Evolutionary conservation across 306 rosid genomes (phyloP), one percentile per base, ranked within the genome.

Genomic region (Luffa acutangula): DNA sequence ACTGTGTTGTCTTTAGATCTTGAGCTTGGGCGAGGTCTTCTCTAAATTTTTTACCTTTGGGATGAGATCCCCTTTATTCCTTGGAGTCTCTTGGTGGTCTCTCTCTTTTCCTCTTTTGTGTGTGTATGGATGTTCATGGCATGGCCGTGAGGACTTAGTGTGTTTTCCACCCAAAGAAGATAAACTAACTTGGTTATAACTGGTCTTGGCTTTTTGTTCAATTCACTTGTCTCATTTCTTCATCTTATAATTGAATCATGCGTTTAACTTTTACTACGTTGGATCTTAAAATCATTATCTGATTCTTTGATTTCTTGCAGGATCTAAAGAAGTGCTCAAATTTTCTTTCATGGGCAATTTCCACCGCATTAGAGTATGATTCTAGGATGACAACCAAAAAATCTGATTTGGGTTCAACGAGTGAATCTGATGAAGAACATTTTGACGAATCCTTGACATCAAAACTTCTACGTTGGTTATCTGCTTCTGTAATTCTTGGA

Each of bases 401-500:
- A 58, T 66, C 85, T 85, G 85, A 17, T 49, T 78, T 69, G 21
- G 13, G 75, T 84, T 78, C 80, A 53, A 17, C 67, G 42, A 81
- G 52, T 69, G 71, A 84, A 77, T 80, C 60, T 21, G 75, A 78
- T 73, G 91, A 86, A 48, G 81, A 82, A 64, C 83, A 82, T 54
- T 64, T 7, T 1, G 85, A 88, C 49, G 85, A 87, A 80, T 86
- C 88, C 2, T 65, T 91, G 84, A 79, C 83, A 72, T 88, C 87
- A 18, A 88, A 86, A 78, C 77, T 92, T 78, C 79, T 92, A 56
- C 93, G 88, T 12, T 95, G 97, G 98, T 86, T 95, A 64, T 82
- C 89, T 78, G 97, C 98, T 25, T 79, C 91, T 14, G 85, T 88
- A 77, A 90, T 93, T 83, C 82, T 87, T 52, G 97, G 93, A 81